A percentile compares a stretch with the other conserved stretches of the same genome.
These are phyloP conservation scores for Picea glauca DNA, from an alignment of 75 land plant genomes.

Conservation along the genomic window DNA sequence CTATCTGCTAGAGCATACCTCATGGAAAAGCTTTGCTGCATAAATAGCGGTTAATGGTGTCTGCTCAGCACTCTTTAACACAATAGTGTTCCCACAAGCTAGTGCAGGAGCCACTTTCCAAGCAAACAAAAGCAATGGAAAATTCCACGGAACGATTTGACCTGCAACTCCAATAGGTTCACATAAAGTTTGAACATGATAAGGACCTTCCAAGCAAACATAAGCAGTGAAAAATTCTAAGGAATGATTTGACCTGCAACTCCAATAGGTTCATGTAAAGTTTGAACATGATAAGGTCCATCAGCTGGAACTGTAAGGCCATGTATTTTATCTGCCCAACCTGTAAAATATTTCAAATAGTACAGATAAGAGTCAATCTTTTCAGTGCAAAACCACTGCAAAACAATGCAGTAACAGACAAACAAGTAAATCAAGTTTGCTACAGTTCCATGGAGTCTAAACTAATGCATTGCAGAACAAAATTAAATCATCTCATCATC, in stretches of 20 bases:
- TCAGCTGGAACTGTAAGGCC: constrained; percentile 40
- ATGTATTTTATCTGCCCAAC: constrained; percentile 66
- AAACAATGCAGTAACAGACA: no score
- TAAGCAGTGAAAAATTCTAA: constrained; percentile 57
- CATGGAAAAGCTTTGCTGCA: constrained; percentile 30
- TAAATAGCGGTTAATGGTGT: constrained; percentile 47
- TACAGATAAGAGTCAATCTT: not conserved
- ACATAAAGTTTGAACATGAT: constrained; percentile 34
- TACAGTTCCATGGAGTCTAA: no score
- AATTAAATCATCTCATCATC: no score
- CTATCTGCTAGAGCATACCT: constrained; percentile 10
- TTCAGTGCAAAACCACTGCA: not conserved
- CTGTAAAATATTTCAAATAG: constrained; percentile 20
- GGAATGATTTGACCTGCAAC: constrained; percentile 63
- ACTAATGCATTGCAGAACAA: no score
- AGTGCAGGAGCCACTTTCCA: constrained; percentile 65
- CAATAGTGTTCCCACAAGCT: constrained; percentile 48
- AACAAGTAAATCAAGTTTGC: no score
- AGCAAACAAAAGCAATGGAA: constrained; percentile 46
- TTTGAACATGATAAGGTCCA: constrained; percentile 30
- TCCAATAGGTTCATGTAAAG: constrained; percentile 57
- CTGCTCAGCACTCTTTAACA: constrained; percentile 56
- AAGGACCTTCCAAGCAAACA: constrained; percentile 39
- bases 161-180: constrained; percentile 63
- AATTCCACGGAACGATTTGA: constrained; percentile 65